These are phyloP conservation scores for Closterium sp. DNA, from an alignment of 139 green algal genomes.

Conservation along the genomic window DNA sequence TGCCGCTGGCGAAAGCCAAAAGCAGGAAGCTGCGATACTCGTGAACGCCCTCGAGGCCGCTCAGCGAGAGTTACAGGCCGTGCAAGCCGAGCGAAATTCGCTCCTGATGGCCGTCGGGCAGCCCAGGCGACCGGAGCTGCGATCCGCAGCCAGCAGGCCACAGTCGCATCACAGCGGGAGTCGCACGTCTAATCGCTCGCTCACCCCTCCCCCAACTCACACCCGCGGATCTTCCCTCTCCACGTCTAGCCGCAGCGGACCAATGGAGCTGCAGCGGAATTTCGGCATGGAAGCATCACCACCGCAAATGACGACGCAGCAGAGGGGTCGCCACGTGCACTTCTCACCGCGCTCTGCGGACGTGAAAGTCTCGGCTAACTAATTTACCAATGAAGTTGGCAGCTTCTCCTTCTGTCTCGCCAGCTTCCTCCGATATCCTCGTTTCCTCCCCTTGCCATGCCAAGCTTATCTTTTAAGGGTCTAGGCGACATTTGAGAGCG, in stretches of 20 bases:
- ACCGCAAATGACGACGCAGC: no score
- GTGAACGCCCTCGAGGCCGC: not conserved
- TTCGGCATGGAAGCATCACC: not conserved
- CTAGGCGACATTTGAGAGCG: no score
- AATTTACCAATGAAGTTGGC: no score
- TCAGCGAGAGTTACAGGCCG: not conserved
- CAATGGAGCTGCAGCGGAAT: not conserved
- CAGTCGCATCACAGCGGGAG: not conserved
- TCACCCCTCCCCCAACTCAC: not conserved
- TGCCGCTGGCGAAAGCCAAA: not conserved
- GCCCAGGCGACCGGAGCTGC: not conserved
- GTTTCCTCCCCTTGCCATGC: no score
- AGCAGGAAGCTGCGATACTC: not conserved
- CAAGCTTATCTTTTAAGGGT: no score
- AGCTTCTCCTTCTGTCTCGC: no score
- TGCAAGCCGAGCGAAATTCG: not conserved
- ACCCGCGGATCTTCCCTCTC: not conserved
- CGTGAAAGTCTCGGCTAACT: not conserved
- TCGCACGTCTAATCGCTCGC: not conserved
- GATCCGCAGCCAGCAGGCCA: not conserved
- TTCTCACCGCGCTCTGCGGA: not conserved
- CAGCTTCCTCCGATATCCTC: no score
- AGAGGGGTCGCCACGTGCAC: not conserved
- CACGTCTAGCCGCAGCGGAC: not conserved
- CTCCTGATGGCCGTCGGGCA: not conserved